Evolutionary conservation across 176 grass and related monocot species (phyloP), one percentile per base, ranked within the genome.

Genomic region (Oryza rufipogon): DNA sequence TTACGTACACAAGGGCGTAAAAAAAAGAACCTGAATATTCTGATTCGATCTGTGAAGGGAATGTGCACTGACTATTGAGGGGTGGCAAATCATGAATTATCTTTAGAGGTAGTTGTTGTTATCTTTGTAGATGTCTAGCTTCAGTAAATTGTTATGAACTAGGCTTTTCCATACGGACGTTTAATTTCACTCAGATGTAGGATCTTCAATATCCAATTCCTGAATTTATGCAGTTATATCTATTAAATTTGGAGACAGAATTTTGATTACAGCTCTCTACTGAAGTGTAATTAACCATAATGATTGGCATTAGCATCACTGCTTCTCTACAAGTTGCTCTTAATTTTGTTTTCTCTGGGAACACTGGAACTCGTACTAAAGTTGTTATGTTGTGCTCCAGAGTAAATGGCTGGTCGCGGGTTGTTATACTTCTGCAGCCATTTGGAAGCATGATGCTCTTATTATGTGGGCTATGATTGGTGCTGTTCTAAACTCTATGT

Each of bases 361-460:
- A 65, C 71, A 64, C 14, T 66, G 54, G 14, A 42, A 9, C 15
- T 60, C 73, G 12, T 52, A 52, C 79, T 89, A 61, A 89, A 65
- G 61, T 38, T 47, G 58, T 63, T 63, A 23, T 63, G 2, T 63
- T 63, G 58, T 63, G 20, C 58, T 9, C 20, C 58, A 63, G 58
- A 63, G 58, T 63, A 63, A 63, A 63, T 99, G 96, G 96, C 56
- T 94, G 66, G 86, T 94, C 68, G 22, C 89, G 48, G 84, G 64
- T 83, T 73, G 71, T 52, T 94, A 96, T 84, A 46, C 80, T 56
- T 68, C 92, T 73, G 61, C 78, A 71, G 87, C 88, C 79, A 34
- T 94, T 15, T 94, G 85, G 89, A 99, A 91, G 84, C 96, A 80
- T 58, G 96, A 96, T 79, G 84, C 81, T 52, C 91, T 91, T 81